Conservation (phyloP, 1,139 yeast species). For the Lipomyces yarrowii region DNA sequence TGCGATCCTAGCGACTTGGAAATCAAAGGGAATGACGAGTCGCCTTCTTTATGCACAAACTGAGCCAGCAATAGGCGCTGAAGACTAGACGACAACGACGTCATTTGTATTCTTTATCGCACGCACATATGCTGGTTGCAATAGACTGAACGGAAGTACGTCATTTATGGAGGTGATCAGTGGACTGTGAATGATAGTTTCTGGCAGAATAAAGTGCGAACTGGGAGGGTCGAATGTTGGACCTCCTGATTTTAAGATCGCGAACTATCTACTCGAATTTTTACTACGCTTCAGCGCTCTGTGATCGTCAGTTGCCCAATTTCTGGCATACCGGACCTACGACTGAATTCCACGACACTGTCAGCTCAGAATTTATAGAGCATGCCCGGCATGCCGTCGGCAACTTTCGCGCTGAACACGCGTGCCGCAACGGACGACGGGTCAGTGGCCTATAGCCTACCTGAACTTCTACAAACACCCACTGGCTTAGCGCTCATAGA, state of each 20-base stretch:
- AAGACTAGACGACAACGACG: constrained; percentile 26
- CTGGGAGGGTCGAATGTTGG: background rate
- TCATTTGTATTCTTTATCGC: constrained; percentile 5
- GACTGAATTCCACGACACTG: background rate
- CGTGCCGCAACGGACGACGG: constrained; percentile 7
- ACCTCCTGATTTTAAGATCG: background rate
- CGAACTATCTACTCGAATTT: background rate
- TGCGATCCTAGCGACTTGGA: constrained; percentile 40
- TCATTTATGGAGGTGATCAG: background rate
- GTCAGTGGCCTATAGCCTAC: constrained; percentile 2
- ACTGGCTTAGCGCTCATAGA: constrained; percentile 32
- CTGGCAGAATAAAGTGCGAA: background rate
- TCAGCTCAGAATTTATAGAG: background rate
- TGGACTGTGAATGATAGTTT: background rate
- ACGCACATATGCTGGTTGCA: background rate
- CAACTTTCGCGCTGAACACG: constrained; percentile 11
- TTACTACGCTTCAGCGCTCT: background rate
- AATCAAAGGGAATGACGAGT: constrained; percentile 37
- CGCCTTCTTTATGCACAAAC: constrained; percentile 43
- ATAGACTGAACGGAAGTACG: background rate
- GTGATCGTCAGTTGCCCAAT: background rate
- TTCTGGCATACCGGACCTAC: background rate
- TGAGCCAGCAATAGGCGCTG: constrained; percentile 44
- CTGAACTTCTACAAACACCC: constrained; percentile 28
- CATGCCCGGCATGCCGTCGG: constrained; percentile 17